Evolutionary conservation across 2,329 filamentous ascomycete genomes (phyloP), one percentile per base, ranked within the genome.

Genomic region (Apiospora arundinis): DNA sequence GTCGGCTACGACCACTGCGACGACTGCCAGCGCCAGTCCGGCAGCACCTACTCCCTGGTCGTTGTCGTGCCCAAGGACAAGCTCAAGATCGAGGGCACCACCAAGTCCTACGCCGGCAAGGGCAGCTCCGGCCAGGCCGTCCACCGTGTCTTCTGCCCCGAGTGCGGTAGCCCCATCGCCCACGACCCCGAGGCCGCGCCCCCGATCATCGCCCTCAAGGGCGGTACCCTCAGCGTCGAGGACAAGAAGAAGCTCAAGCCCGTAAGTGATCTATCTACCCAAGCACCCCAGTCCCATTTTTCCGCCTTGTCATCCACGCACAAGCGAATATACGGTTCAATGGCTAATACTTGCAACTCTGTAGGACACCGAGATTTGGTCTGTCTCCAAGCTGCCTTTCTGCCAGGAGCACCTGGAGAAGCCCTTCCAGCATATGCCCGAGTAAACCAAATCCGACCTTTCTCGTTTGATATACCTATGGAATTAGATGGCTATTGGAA

Each of bases 101-200:
- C 87, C 81, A 92, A 92, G 88, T 91, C 84, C 80, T 92, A 82
- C 81, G 84, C 89, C 48, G 87, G 89, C 76, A 85, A 83, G 74
- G 91, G 89, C 74, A 84, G 82, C 72, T 92, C 89, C 0, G 91
- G 91, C 78, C 86, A 91, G 69, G 81, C 83, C 71, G 91, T 92
- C 73, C 90, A 91, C 85, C 90, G 91, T 75, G 84, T 92, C 81
- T 92, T 92, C 86, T 92, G 91, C 86, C 83, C 85, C 74, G 90
- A 92, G 78, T 92, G 91, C 81, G 91, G 91, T 74, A 91, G 89
- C 21, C 91, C 91, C 73, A 91, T 92, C 76, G 91, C 90, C 72
- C 91, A 92, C 81, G 91, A 92, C 81, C 91, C 91, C 37, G 90
- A 92, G 72, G 88, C 88, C n/a, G 90, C 90, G n/a, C 90, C 90